phyloP scores from a whole-genome alignment of 257 asterid species.

The Scutellaria barbata region DNA sequence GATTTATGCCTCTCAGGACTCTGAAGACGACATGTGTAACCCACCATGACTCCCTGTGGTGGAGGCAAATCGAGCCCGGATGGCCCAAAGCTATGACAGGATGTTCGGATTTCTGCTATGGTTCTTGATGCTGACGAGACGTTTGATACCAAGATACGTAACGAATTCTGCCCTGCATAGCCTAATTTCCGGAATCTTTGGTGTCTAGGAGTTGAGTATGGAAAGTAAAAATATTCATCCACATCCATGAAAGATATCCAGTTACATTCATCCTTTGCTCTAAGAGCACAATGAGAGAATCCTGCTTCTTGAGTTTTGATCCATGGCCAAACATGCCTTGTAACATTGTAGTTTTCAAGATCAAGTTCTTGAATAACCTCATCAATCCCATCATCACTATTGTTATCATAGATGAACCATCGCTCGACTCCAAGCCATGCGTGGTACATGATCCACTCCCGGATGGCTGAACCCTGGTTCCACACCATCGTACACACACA shows the following conservation, averaged over 20 bases:
- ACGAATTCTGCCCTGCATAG: slow-evolving; percentile 59
- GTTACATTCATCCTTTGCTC: slow-evolving; percentile 74
- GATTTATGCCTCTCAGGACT: slow-evolving; percentile 94
- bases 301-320: slow-evolving; percentile 99
- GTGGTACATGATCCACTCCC: slow-evolving; percentile 89
- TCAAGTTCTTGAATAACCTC: slow-evolving; percentile 59
- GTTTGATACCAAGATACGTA: slow-evolving; percentile 60
- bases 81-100: slow-evolving; percentile 90
- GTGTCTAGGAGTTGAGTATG: slow-evolving; percentile 48
- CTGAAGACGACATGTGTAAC: slow-evolving; percentile 83
- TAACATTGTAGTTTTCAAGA: slow-evolving; percentile 58
- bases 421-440: slow-evolving; percentile 90
- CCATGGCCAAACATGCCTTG: slow-evolving; percentile 97
- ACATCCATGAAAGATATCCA: slow-evolving; percentile 98
- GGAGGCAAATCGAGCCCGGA: slow-evolving; percentile 71
- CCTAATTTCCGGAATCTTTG: slow-evolving; percentile 43
- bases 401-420: slow-evolving; percentile 94
- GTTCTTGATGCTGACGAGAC: slow-evolving; percentile 55
- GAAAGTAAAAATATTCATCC: slow-evolving; percentile 92
- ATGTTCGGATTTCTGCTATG: slow-evolving; percentile 74
- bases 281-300: slow-evolving; percentile 87
- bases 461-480: slow-evolving; percentile 82
- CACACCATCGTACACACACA: slow-evolving; percentile 97
- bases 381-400: slow-evolving; percentile 74
- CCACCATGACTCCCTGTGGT: slow-evolving; percentile 72